Conservation (phyloP, 208 protist genomes). For the Leishmania turanica region DNA sequence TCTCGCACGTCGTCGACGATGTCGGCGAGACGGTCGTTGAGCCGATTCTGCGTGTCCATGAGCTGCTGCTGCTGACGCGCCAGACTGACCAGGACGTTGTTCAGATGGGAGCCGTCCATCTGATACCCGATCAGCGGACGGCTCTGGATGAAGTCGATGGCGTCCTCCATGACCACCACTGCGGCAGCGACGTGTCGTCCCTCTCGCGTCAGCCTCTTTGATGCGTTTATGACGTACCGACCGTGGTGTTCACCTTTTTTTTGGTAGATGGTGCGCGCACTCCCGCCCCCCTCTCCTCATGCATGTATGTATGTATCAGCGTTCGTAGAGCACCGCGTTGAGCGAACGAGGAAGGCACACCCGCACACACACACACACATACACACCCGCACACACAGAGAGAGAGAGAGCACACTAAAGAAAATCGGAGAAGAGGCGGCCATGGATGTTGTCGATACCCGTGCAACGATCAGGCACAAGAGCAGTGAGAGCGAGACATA, state of each 20-base stretch:
- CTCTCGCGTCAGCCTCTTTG: not conserved
- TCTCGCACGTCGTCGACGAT: constrained; percentile 50
- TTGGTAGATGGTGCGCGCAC: not conserved
- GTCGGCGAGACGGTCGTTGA: constrained; percentile 40
- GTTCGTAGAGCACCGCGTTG: not conserved
- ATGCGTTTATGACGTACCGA: not conserved
- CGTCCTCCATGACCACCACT: constrained; percentile 49
- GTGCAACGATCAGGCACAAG: not conserved
- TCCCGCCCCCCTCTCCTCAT: not conserved
- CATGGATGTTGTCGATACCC: not conserved
- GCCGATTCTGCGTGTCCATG: constrained; percentile 43
- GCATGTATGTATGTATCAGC: not conserved
- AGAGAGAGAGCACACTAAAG: constrained; percentile 2
- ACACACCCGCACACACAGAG: no score
- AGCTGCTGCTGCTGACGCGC: constrained; percentile 64
- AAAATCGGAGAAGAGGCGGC: not conserved
- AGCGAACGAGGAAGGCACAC: not conserved
- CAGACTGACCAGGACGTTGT: constrained; percentile 67
- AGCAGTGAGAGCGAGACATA: not conserved
- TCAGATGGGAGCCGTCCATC: constrained; percentile 80
- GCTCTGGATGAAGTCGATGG: constrained; percentile 74
- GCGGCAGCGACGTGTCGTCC: not conserved
- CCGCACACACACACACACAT: not conserved
- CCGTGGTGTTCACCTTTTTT: not conserved
- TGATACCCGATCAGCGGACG: constrained; percentile 82